Conservation (phyloP, 441 rosid species). For the Bocquillonia castaneifolia region DNA sequence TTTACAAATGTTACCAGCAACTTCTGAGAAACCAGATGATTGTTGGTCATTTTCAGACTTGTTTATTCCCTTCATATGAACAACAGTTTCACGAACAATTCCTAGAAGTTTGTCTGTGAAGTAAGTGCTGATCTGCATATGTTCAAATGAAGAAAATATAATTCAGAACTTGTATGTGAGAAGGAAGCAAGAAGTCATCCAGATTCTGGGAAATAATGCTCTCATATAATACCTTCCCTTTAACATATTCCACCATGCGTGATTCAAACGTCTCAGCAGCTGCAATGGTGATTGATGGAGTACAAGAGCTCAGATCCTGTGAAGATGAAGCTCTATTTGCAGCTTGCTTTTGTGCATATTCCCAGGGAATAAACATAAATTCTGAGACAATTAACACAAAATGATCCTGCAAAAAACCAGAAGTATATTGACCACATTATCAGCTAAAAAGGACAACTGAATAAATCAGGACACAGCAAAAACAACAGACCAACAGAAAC, state of each 20-base stretch:
- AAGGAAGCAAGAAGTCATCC: slow-evolving; percentile 15
- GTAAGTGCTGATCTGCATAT: slow-evolving; percentile 57
- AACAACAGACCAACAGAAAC: slow-evolving; percentile 8
- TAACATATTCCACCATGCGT: slow-evolving; percentile 58
- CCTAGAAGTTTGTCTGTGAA: slow-evolving; percentile 67
- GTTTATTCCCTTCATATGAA: slow-evolving; percentile 51
- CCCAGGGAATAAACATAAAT: slow-evolving; percentile 88
- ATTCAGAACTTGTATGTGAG: slow-evolving; percentile 13
- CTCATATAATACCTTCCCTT: slow-evolving; percentile 53
- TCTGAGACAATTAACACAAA: slow-evolving; percentile 77
- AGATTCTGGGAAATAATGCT: slow-evolving; percentile 16
- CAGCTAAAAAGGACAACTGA: background rate
- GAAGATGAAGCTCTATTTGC: slow-evolving; percentile 40
- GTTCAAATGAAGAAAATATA: slow-evolving; percentile 9
- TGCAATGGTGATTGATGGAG: slow-evolving; percentile 62
- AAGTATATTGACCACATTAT: slow-evolving; percentile 11
- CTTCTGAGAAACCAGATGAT: slow-evolving; percentile 28
- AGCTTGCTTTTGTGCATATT: slow-evolving; percentile 54
- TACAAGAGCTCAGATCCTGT: slow-evolving; percentile 44
- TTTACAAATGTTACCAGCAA: slow-evolving; percentile 30
- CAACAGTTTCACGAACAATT: slow-evolving; percentile 56
- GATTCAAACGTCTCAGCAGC: slow-evolving; percentile 70
- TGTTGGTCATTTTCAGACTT: slow-evolving; percentile 36
- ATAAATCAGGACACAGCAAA: slow-evolving; percentile 8
- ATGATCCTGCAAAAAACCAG: slow-evolving; percentile 60